A percentile compares a stretch with the other conserved stretches of the same genome.
Conservation (phyloP, 148 eudicot genomes). For the Spergularia marina region DNA sequence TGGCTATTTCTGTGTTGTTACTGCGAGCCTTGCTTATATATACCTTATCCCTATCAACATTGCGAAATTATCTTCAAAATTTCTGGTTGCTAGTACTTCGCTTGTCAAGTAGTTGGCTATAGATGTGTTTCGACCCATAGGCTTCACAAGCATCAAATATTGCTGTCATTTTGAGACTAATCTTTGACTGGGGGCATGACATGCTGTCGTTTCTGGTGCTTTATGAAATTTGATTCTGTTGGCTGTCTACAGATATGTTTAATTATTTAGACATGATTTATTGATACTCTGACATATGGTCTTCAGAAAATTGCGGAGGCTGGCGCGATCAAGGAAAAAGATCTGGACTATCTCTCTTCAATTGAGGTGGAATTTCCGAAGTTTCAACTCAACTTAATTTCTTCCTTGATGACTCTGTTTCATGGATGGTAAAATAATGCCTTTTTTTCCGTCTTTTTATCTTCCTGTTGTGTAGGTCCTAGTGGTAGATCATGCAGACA, state of each 20-base stretch:
- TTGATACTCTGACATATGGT: constrained; percentile 14
- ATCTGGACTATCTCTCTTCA: constrained; percentile 89
- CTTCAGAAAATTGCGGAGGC: constrained; percentile 84
- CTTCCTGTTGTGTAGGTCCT: constrained; percentile 51
- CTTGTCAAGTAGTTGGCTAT: background rate
- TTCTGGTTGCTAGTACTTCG: background rate
- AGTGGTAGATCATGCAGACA: constrained; percentile 90
- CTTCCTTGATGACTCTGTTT: background rate
- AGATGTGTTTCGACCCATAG: background rate
- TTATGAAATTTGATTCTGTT: background rate
- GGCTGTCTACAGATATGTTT: background rate
- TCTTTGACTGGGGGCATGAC: background rate
- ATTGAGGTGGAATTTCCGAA: constrained; percentile 57
- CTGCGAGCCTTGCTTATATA: too few species aligned
- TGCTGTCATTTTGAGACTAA: constrained; percentile 1
- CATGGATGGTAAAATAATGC: background rate
- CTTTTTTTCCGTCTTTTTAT: background rate
- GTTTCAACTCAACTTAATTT: constrained; percentile 2
- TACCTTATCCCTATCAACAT: background rate
- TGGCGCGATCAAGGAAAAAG: constrained; percentile 63
- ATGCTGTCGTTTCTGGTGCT: background rate
- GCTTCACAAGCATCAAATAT: background rate
- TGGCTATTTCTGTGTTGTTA: too few species aligned
- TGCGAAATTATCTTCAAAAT: background rate
- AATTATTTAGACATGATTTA: background rate